Evolutionary conservation across 2,329 filamentous ascomycete species (phyloP).

Genomic region (Balansia obtecta): DNA sequence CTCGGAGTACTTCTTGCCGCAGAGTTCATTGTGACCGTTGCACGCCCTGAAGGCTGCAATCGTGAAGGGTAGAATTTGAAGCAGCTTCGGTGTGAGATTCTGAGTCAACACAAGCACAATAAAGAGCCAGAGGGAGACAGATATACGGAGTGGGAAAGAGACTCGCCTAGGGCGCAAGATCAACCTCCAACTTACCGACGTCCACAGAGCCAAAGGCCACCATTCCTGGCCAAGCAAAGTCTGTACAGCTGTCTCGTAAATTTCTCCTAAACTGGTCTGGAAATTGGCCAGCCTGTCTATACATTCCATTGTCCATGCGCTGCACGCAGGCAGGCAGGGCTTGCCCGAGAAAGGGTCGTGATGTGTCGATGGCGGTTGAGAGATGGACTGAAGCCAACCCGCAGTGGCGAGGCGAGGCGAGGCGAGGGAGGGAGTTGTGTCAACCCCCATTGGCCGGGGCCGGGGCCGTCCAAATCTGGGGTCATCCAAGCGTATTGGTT

Average conservation of each 20-base stretch:
- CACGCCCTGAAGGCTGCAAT: constrained; percentile 25
- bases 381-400: background rate
- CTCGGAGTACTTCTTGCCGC: constrained; percentile 43
- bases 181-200: background rate
- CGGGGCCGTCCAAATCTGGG: background rate
- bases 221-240: constrained; percentile 1
- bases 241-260: constrained; percentile 1
- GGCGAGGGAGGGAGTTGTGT: background rate
- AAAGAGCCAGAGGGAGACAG: background rate
- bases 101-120: background rate
- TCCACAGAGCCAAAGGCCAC: constrained; percentile 3
- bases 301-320: constrained; percentile 7
- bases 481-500: too few species aligned
- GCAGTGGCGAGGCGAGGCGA: background rate
- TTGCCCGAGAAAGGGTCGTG: background rate
- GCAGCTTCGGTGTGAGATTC: constrained; percentile 7
- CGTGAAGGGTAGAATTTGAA: constrained; percentile 10
- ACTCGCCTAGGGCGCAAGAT: constrained; percentile 4
- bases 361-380: background rate
- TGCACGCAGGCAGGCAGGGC: background rate
- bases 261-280: background rate
- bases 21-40: constrained; percentile 46
- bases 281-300: constrained; percentile 7
- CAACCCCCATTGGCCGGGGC: background rate
- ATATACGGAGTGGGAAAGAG: background rate